phyloP scores from a whole-genome alignment of 1,284 basidiomycete genomes.

The Lentinula novae-zelandiae region DNA sequence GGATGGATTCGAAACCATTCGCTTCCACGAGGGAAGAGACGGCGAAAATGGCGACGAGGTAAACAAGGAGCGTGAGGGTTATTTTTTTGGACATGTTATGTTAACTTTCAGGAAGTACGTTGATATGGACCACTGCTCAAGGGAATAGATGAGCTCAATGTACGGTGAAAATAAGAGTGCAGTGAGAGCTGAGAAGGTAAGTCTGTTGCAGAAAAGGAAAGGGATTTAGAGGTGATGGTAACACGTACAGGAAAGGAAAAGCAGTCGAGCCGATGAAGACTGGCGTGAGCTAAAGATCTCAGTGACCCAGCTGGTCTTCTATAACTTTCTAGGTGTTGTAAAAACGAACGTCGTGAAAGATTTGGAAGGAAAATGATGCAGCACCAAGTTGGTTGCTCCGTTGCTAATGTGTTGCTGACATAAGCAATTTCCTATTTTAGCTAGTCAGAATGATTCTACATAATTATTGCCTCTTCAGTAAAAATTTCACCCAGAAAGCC shows the following conservation, averaged over 20 bases:
- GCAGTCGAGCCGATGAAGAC: neutral
- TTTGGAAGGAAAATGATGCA: neutral
- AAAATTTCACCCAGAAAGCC: too few species aligned
- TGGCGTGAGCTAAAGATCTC: neutral
- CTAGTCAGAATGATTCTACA: too few species aligned
- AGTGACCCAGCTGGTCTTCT: constrained; percentile 4
- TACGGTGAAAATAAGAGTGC: neutral
- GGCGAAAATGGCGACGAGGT: constrained; percentile 50
- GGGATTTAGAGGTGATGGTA: neutral
- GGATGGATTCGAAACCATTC: constrained; percentile 32
- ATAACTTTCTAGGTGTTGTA: neutral
- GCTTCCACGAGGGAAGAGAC: constrained; percentile 42
- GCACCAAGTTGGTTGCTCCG: neutral
- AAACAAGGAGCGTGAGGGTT: constrained; percentile 62
- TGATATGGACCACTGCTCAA: neutral
- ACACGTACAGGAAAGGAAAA: constrained; percentile 4
- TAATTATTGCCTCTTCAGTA: too few species aligned
- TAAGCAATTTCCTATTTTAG: neutral
- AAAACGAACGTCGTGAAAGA: constrained; percentile 8
- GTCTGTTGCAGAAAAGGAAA: neutral
- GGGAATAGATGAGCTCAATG: neutral
- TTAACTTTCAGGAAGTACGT: constrained; percentile 26
- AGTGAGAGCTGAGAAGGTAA: neutral
- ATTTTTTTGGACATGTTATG: constrained; percentile 37
- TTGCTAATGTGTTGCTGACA: neutral